Percentiles rank a stretch among this genome's conserved stretches.
Conservation (phyloP, 148 eudicot genomes). For the Camellia sinensis region DNA sequence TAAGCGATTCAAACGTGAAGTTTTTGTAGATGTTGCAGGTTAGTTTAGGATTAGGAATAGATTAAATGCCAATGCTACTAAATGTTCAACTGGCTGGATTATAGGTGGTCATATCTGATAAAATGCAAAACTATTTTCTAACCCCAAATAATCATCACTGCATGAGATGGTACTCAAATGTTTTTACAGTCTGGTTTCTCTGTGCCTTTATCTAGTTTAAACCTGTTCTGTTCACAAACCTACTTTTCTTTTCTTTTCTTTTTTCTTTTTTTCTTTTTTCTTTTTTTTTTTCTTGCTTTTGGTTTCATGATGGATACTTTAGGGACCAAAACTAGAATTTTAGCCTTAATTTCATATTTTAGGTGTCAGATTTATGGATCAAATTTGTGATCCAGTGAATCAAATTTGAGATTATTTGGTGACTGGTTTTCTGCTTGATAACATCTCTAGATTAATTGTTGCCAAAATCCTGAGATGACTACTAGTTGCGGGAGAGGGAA, state of each 20-base stretch:
- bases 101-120: not conserved
- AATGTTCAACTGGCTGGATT: not conserved
- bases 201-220: not conserved
- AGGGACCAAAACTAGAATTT: not conserved
- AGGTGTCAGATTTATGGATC: no score
- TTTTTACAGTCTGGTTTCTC: not conserved
- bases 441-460: not conserved
- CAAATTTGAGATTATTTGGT: not conserved
- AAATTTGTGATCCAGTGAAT: no score
- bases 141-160: not conserved
- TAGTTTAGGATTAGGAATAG: conserved; percentile 14
- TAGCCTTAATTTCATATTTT: not conserved
- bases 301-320: not conserved
- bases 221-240: not conserved
- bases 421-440: not conserved
- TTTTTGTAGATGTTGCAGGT: conserved; percentile 96
- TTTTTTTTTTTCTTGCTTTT: not conserved
- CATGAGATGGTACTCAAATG: not conserved
- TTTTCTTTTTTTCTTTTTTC: no score
- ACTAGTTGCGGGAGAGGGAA: not conserved
- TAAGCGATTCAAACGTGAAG: conserved; percentile 62
- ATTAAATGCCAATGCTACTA: not conserved
- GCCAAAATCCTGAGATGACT: not conserved
- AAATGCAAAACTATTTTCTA: not conserved
- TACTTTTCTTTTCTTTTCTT: not conserved